Conservation (phyloP, 768 basidiomycete genomes). For the Boletellus ananiceps region DNA sequence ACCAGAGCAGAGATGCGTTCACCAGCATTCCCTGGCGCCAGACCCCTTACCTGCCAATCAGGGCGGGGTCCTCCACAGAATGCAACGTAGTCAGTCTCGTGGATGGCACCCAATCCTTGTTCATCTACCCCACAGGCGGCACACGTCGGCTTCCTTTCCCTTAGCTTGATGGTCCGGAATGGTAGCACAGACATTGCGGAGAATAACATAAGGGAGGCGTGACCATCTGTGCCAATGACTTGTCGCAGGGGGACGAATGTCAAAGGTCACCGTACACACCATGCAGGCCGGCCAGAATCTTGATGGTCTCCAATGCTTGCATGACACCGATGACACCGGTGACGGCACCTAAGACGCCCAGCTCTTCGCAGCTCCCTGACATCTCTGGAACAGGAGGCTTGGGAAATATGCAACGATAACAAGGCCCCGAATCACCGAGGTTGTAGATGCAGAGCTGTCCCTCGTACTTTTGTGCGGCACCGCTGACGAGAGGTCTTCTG, state of each 20-base stretch:
- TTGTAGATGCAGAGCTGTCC: slow-evolving; percentile 81
- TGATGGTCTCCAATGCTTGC: slow-evolving; percentile 87
- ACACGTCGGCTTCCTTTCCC: slow-evolving; percentile 66
- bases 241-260: background rate
- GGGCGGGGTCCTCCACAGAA: slow-evolving; percentile 77
- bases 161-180: slow-evolving; percentile 81
- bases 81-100: slow-evolving; percentile 70
- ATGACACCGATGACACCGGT: slow-evolving; percentile 86
- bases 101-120: slow-evolving; percentile 42
- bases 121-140: slow-evolving; percentile 64
- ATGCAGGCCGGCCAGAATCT: slow-evolving; percentile 64
- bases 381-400: slow-evolving; percentile 61
- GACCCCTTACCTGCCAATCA: slow-evolving; percentile 59
- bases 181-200: slow-evolving; percentile 65
- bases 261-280: slow-evolving; percentile 36
- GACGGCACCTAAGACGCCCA: slow-evolving; percentile 83
- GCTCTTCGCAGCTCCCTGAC: slow-evolving; percentile 79
- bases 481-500: slow-evolving; percentile 81
- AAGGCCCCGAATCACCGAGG: slow-evolving; percentile 65
- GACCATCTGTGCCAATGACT: slow-evolving; percentile 41
- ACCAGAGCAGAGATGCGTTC: slow-evolving; percentile 45
- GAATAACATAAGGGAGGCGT: slow-evolving; percentile 66
- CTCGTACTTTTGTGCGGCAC: slow-evolving; percentile 84
- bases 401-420: slow-evolving; percentile 93
- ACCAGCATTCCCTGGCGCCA: slow-evolving; percentile 37